These are phyloP conservation scores for Evernia prunastri DNA, from an alignment of 495 filamentous ascomycete species.

Conservation along the genomic window DNA sequence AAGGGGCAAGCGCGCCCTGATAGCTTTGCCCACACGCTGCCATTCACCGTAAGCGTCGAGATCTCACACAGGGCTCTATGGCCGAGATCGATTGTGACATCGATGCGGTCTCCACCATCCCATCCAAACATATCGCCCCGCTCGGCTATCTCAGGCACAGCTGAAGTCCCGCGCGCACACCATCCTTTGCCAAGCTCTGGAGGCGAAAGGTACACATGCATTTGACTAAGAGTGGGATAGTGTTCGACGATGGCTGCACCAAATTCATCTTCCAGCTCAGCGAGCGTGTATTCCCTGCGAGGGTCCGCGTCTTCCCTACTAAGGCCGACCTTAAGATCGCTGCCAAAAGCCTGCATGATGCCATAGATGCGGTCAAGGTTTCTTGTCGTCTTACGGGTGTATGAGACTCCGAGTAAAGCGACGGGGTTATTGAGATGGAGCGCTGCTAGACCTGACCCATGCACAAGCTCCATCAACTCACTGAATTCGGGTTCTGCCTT, in stretches of 20 bases:
- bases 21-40: conserved; percentile 1
- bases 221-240: conserved; percentile 19
- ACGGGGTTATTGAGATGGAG: conserved; percentile 20
- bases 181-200: conserved; percentile 7
- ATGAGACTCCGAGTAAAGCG: conserved; percentile 17
- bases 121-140: conserved; percentile 8
- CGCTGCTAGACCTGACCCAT: conserved; percentile 15
- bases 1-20: conserved; percentile 2
- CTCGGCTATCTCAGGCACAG: conserved; percentile 2
- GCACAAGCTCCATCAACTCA: conserved; percentile 14
- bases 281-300: conserved; percentile 14
- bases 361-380: too few relatives aligned
- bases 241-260: conserved; percentile 8
- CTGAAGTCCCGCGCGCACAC: conserved; percentile 6
- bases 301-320: conserved; percentile 12
- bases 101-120: neutral
- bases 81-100: neutral
- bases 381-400: conserved; percentile 16
- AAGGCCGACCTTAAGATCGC: conserved; percentile 10
- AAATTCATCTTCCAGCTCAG: conserved; percentile 18
- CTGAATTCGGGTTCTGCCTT: conserved; percentile 10
- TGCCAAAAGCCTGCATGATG: too few relatives aligned
- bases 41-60: neutral
- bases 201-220: conserved; percentile 15
- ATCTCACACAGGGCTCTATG: conserved; percentile 1